Evolutionary conservation across 2,329 filamentous ascomycete species (phyloP), one percentile per base, ranked within the genome.

Genomic region (Trichoderma hamatum): DNA sequence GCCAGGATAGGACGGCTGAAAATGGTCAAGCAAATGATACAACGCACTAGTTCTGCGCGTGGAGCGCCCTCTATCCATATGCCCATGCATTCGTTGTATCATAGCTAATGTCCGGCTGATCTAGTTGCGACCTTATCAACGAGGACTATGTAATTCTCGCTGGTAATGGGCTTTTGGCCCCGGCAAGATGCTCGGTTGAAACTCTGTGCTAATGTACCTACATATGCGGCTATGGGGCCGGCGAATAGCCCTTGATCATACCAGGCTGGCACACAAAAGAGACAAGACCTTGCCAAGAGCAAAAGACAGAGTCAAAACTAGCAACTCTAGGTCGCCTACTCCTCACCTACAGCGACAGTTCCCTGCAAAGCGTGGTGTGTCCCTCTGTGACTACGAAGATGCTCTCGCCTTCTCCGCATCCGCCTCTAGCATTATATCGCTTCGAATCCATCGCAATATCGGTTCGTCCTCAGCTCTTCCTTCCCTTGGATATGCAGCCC

Each of bases 41-140:
- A 59, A 34, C n/a, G 54, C 39, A 26, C 63, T 66, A 26, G 11
- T 5, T 39, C 52, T 61, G 65, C 65, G 43, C 65, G 34, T 39
- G 46, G 52, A 52, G 65, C 65, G 65, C 43, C 52, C 52, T 34
- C 56, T 43, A 36, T 43, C 55, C 39, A 26, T 60, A n/a, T 61
- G 56, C 65, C 56, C 63, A 66, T 59, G 52, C 54, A 51, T 56
- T 11, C 26, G 21, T 51, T 67, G 39, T 58, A 52, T 66, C 63
- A 67, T 21, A 67, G 46, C 54, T 28, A 59, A 67, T 59, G 39
- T 28, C 54, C 63, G 36, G 34, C 63, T 67, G 63, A 67, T 67
- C 54, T 67, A n/a, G 63, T 28, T 36, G 52, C 54, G 63, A 58
- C 63, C 52, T 59, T 67, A 67, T 67, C 63, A 67, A 65, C 7